A percentile compares a stretch with the other conserved stretches of the same genome.
phyloP scores from a whole-genome alignment of 805 yeast genomes.

The Danielia reshetovae region DNA sequence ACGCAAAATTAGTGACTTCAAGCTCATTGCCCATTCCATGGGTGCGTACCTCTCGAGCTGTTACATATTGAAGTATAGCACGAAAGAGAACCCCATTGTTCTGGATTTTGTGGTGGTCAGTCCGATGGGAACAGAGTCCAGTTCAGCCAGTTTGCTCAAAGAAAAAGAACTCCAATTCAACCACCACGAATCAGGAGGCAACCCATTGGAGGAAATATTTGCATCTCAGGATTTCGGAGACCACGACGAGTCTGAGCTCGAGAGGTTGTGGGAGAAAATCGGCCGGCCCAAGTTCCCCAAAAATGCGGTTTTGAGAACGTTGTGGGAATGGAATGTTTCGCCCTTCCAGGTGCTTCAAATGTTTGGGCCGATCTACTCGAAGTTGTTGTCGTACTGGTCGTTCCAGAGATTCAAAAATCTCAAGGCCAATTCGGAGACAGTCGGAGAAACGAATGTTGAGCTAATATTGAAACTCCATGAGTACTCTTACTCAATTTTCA shows the following conservation, averaged over 20 bases:
- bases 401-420: slow-evolving; percentile 35
- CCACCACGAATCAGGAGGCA: slow-evolving; percentile 30
- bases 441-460: slow-evolving; percentile 6
- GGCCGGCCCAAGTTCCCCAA: slow-evolving; percentile 39
- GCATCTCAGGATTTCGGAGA: slow-evolving; percentile 16
- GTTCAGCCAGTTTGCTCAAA: slow-evolving; percentile 30
- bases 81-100: slow-evolving; percentile 13
- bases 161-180: slow-evolving; percentile 28
- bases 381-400: slow-evolving; percentile 40
- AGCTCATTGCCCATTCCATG: slow-evolving; percentile 39
- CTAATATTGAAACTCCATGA: slow-evolving; percentile 35
- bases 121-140: slow-evolving; percentile 44
- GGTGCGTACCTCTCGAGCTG: slow-evolving; percentile 40
- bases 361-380: slow-evolving; percentile 38
- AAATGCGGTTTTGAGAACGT: slow-evolving; percentile 23
- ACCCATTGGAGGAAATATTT: slow-evolving; percentile 33
- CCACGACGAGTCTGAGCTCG: slow-evolving; percentile 16
- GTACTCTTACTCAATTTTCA: slow-evolving; percentile 39
- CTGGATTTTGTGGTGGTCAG: slow-evolving; percentile 29
- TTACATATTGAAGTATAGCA: slow-evolving; percentile 37
- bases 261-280: slow-evolving; percentile 26
- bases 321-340: slow-evolving; percentile 37
- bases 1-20: slow-evolving; percentile 22
- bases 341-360: slow-evolving; percentile 38
- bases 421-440: slow-evolving; percentile 11